These are phyloP conservation scores for Phytophthora sojae DNA, from an alignment of 352 stramenopile species.

Conservation along the genomic window DNA sequence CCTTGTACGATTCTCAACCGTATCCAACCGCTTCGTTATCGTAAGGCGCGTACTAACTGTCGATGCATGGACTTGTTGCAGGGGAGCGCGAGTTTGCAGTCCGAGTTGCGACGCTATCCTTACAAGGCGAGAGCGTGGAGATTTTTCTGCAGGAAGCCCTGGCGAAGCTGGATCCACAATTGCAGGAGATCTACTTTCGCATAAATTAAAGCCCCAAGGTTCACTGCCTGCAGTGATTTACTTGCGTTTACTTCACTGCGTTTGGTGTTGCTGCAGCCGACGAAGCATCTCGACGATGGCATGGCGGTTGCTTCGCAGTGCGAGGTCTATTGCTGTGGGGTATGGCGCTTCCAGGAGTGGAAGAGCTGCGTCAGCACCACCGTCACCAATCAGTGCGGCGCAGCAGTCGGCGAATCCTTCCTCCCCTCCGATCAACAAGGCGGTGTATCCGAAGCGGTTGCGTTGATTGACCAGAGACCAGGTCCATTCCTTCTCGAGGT, in stretches of 20 bases:
- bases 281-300: conserved; percentile 27
- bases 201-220: conserved; percentile 9
- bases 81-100: conserved; percentile 43
- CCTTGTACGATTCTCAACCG: conserved; percentile 36
- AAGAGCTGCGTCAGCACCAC: conserved; percentile 16
- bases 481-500: conserved; percentile 16
- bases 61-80: conserved; percentile 7
- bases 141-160: conserved; percentile 27
- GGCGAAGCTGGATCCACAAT: conserved; percentile 40
- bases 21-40: not conserved
- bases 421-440: conserved; percentile 33
- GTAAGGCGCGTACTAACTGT: conserved; percentile 7
- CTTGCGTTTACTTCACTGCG: not conserved
- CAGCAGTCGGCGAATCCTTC: conserved; percentile 31
- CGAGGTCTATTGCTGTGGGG: conserved; percentile 27
- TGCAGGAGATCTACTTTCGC: conserved; percentile 44
- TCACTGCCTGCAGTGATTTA: not conserved
- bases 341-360: conserved; percentile 13
- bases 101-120: conserved; percentile 43
- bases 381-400: conserved; percentile 11
- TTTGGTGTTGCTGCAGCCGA: not conserved
- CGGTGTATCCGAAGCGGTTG: conserved; percentile 36
- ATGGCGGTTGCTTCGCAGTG: conserved; percentile 28
- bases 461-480: conserved; percentile 25
- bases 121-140: conserved; percentile 31